Evolutionary conservation across 2,329 filamentous ascomycete species (phyloP), one percentile per base, ranked within the genome.

Genomic region (Scedosporium apiospermum): DNA sequence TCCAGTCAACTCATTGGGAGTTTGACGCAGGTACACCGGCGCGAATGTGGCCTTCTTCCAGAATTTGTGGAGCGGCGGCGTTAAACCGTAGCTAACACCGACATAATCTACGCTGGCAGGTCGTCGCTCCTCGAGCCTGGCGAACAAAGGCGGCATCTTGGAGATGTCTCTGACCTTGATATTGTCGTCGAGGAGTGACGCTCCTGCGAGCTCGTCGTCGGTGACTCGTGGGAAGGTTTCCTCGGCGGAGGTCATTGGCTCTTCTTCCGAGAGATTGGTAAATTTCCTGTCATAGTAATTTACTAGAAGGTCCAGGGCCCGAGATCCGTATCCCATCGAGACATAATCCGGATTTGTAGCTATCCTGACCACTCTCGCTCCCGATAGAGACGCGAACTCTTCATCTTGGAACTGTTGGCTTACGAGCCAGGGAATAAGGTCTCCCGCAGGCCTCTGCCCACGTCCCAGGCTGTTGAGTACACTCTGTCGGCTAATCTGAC

Each of bases 401-500:
- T 96, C 91, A 69, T 99, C 95, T 71, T 98, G 95, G 78, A 96
- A 99, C 72, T 99, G 95, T 72, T 98, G 93, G 72, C 91, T 96
- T 65, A 99, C 90, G 38, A 98, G 83, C 95, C 95, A 99, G 0
- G 95, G 95, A 63, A 99, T 99, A 62, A 99, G 78, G 74, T 99
- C 95, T 69, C 95, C 95, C 46, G 90, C 87, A 1, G 93, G 91
- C 68, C 95, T 83, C 72, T 95, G 90, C 44, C 95, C 96, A 72
- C 95, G 85, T 69, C 90, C 93, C 66, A 99, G 77, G 72, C 90
- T 90, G 75, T 91, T 96, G 64, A 97, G 79, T 3, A 99, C 93
- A 71, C 93, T 98, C 70, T 96, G 88, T 66, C 88, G 86, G 78
- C 93, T 97, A 71, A 99, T 99, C 67, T 91, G 89, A 69, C 95